These are phyloP conservation scores for Auriscalpium microsporum DNA, from an alignment of 768 basidiomycete species.

Conservation along the genomic window DNA sequence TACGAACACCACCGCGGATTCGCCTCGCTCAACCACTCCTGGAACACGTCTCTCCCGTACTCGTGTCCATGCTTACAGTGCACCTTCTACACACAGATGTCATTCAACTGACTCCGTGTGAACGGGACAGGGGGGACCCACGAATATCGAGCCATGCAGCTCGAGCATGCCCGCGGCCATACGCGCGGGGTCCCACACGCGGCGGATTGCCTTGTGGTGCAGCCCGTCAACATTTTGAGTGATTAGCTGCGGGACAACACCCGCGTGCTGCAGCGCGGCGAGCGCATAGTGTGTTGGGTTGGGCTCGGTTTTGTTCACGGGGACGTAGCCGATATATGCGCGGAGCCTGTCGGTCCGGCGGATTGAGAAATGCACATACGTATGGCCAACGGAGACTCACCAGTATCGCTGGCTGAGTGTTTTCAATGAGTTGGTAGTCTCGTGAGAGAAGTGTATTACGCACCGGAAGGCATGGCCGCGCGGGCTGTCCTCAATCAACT, in stretches of 20 bases:
- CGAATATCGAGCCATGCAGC: conserved; percentile 84
- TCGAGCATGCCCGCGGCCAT: conserved; percentile 52
- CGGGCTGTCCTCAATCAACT: conserved; percentile 64
- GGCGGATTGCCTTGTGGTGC: conserved; percentile 67
- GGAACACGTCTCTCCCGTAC: conserved; percentile 61
- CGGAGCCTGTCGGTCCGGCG: conserved; percentile 37
- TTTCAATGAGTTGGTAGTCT: neutral
- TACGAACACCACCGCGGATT: conserved; percentile 79
- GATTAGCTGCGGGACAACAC: conserved; percentile 52
- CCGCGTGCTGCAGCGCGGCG: conserved; percentile 70
- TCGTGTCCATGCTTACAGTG: conserved; percentile 69
- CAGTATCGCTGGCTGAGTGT: conserved; percentile 70
- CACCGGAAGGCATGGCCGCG: conserved; percentile 69
- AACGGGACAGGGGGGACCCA: conserved; percentile 23
- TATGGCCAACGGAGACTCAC: conserved; percentile 25
- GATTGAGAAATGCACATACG: neutral
- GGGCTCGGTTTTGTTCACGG: conserved; percentile 72
- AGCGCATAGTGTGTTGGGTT: conserved; percentile 88
- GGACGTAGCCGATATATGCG: conserved; percentile 79
- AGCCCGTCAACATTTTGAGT: conserved; percentile 96
- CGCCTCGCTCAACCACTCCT: conserved; percentile 56
- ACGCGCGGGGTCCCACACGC: conserved; percentile 32
- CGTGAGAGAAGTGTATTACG: conserved; percentile 10
- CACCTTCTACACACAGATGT: conserved; percentile 44
- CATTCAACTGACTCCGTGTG: neutral